Percentiles rank a stretch among this genome's conserved stretches.
Evolutionary conservation across 257 asterid species (phyloP).

Genomic region (Jacaranda copaia): DNA sequence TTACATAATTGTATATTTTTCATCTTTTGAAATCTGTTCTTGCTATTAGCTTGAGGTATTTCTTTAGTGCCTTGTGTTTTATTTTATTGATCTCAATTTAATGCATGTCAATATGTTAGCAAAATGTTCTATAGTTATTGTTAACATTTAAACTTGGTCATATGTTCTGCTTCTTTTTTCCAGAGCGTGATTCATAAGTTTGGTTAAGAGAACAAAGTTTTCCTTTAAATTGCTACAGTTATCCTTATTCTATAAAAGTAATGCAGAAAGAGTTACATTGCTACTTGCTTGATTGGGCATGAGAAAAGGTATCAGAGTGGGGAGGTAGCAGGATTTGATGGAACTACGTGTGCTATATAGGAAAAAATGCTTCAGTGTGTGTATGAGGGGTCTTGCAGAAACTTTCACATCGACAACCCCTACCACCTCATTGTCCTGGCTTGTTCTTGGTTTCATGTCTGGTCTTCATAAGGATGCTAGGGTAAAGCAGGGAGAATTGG

Average conservation of each 20-base stretch:
- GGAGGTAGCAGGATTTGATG: too few species aligned
- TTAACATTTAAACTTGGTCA: background rate
- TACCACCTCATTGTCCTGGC: too few species aligned
- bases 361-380: too few species aligned
- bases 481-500: too few species aligned
- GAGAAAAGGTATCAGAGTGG: background rate
- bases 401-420: too few species aligned
- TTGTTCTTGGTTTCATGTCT: too few species aligned
- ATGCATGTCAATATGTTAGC: conserved; percentile 11
- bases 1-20: background rate
- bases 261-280: conserved; percentile 20
- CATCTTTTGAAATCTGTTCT: background rate
- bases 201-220: background rate
- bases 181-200: background rate
- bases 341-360: too few species aligned
- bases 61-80: background rate
- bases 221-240: background rate
- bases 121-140: background rate
- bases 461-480: too few species aligned
- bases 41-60: background rate
- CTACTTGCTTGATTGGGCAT: background rate
- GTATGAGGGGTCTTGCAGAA: too few species aligned
- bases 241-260: background rate
- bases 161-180: background rate
- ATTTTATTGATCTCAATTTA: background rate